Conservation (phyloP, 1,284 basidiomycete species). For the Boletus sp. region DNA sequence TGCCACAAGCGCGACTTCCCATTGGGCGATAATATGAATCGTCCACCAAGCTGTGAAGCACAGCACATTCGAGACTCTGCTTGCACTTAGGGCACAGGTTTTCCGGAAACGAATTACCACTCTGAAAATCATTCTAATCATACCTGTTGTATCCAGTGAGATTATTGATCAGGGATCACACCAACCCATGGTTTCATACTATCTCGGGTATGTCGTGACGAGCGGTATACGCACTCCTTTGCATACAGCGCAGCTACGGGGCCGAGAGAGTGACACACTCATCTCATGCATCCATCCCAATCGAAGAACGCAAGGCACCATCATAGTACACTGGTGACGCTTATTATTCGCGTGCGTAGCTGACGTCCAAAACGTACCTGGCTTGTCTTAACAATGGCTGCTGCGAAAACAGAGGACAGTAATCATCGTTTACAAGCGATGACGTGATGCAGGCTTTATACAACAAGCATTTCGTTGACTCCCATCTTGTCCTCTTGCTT, state of each 20-base stretch:
- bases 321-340: background rate
- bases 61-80: too few species aligned
- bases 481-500: background rate
- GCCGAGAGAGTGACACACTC: background rate
- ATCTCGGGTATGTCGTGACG: too few species aligned
- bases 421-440: background rate
- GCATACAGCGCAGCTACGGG: background rate
- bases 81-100: too few species aligned
- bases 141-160: background rate
- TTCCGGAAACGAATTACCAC: too few species aligned
- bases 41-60: background rate
- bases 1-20: conserved; percentile 22
- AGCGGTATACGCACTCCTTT: background rate
- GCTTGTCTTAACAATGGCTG: background rate
- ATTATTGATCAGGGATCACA: too few species aligned
- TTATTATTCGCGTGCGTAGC: too few species aligned
- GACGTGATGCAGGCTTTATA: background rate
- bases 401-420: background rate
- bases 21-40: background rate
- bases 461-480: background rate
- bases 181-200: too few species aligned
- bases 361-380: background rate
- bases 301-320: background rate
- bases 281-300: background rate
- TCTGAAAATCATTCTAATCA: too few species aligned